A percentile compares a stretch with the other conserved stretches of the same genome.
phyloP scores from a whole-genome alignment of 2,329 filamentous ascomycete genomes.

The Claviceps purpurea region DNA sequence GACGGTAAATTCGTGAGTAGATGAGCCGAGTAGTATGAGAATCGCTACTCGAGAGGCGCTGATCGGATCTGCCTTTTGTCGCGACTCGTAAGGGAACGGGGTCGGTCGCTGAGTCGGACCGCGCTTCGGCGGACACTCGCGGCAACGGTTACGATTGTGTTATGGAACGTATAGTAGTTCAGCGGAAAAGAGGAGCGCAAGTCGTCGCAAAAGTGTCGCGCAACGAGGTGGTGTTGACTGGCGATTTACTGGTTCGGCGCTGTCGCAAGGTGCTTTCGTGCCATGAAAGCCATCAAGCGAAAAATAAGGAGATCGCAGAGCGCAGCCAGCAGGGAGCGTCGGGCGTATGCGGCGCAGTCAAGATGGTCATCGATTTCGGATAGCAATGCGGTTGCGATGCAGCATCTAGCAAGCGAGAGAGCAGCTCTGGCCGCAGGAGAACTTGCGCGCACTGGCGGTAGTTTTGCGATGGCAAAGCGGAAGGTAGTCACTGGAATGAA shows the following conservation, averaged over 20 bases:
- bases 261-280: background rate
- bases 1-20: background rate
- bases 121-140: conserved; percentile 1
- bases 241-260: background rate
- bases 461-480: conserved; percentile 13
- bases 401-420: background rate
- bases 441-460: conserved; percentile 10
- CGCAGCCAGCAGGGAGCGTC: background rate
- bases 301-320: background rate
- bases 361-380: conserved; percentile 5
- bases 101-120: conserved; percentile 4
- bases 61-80: conserved; percentile 1
- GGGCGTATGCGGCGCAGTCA: background rate
- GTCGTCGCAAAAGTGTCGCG: background rate
- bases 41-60: background rate
- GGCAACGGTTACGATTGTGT: background rate
- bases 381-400: background rate
- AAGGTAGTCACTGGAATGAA: conserved; percentile 16
- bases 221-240: background rate
- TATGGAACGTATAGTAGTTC: background rate
- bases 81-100: conserved; percentile 4
- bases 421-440: conserved; percentile 5
- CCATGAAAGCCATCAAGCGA: background rate
- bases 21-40: background rate
- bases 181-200: background rate